Base-by-base conservation (phyloP, 148 eudicot species). In the Salicornia ramosissima region DNA sequence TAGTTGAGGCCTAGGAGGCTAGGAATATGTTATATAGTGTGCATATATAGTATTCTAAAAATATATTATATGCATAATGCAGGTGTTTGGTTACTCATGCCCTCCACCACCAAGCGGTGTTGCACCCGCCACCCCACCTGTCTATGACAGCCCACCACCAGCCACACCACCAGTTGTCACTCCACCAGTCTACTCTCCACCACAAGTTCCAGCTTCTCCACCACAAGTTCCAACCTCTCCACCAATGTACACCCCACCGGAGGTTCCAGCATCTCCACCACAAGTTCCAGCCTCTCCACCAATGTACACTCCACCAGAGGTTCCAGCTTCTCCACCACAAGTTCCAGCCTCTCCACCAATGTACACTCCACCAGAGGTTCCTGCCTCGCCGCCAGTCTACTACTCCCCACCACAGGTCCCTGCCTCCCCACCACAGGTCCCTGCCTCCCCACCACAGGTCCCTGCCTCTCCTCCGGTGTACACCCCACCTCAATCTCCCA, bases 401-500 rank as follows among this genome's bases (percentile, higher is more conserved):
- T 5, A 61, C 56, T 52, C 11, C 40, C 56, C 56, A 6, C 56
- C 56, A 46, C 18, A 10, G 16, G 18, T 10, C 16, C 53, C 24
- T 8, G 5, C 25, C n/a, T 4, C 65, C 8, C 65, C 65, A 2
- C 14, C 40, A 36, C 5, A 3, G 40, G 4, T 3, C 40, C 4
- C 50, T 10, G 29, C 46, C 28, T n/a, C 46, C 13, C 49, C 67
- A 12, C 51, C 51, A 36, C 40, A 36, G 8, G 40, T 36, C 8
- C 14, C 50, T 4, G 31, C 50, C 30, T 22, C 49, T 24, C 49
- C 67, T 16, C 51, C 51, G 1, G 4, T 10, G 19, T 63, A 40
- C 50, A 12, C 50, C 4, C 51, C 67, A 62, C 65, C 65, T n/a
- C 65, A 62, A 36, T n/a, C 46, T 62, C 30, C 67, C 9, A 4